Conservation (phyloP, 768 basidiomycete genomes). For the Agaricus bisporus region DNA sequence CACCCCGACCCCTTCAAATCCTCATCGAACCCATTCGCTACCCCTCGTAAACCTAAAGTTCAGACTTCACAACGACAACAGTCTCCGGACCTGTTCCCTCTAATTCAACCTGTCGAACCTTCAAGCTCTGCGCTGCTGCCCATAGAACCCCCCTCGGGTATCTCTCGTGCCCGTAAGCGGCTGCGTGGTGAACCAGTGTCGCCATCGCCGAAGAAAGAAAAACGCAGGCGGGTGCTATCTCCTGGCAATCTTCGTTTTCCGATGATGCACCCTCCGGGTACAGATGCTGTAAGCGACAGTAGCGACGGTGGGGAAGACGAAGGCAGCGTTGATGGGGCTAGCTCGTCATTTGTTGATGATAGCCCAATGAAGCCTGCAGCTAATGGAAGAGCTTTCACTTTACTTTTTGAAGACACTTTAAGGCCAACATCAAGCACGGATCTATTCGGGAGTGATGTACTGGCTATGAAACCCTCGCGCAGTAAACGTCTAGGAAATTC, state of each 20-base stretch:
- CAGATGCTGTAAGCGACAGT: conserved; percentile 13
- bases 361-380: conserved; percentile 62
- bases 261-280: conserved; percentile 20
- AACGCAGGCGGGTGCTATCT: conserved; percentile 52
- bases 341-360: conserved; percentile 56
- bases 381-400: conserved; percentile 56
- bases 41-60: conserved; percentile 29
- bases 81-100: conserved; percentile 34
- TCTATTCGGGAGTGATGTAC: conserved; percentile 8
- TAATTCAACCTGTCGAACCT: conserved; percentile 19
- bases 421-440: conserved; percentile 8
- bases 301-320: conserved; percentile 28
- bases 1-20: conserved; percentile 14
- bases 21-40: conserved; percentile 38
- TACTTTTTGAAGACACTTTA: conserved; percentile 52
- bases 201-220: conserved; percentile 75
- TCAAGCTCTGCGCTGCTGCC: conserved; percentile 11
- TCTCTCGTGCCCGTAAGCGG: conserved; percentile 72
- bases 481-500: neutral
- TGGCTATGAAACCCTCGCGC: neutral
- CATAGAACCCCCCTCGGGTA: conserved; percentile 31
- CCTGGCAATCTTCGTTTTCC: conserved; percentile 34
- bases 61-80: conserved; percentile 19
- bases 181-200: conserved; percentile 80
- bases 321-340: conserved; percentile 25